These are phyloP conservation scores for Apostasia ramifera DNA, from an alignment of 106 monocot genomes.

Conservation along the genomic window DNA sequence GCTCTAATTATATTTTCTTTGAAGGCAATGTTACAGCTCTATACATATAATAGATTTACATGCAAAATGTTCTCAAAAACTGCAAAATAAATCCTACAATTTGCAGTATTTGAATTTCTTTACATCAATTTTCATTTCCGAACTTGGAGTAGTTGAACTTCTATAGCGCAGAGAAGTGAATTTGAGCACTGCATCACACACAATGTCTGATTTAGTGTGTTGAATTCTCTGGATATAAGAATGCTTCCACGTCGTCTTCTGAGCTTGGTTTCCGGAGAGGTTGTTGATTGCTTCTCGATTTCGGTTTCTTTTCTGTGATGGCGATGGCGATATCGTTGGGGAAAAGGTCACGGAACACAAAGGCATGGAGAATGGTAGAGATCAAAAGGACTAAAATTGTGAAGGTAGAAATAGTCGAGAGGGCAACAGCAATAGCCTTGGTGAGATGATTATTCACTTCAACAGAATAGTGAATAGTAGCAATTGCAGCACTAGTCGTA, in stretches of 20 bases:
- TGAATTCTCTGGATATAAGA: neutral
- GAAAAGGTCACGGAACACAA: constrained; percentile 61
- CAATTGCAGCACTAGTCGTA: constrained; percentile 57
- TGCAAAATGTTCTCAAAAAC: no score
- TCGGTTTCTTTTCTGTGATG: constrained; percentile 38
- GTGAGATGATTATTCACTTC: constrained; percentile 43
- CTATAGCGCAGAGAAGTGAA: no score
- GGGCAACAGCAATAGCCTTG: constrained; percentile 21
- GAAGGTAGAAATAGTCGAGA: constrained; percentile 47
- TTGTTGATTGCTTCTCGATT: constrained; percentile 30
- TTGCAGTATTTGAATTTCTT: no score
- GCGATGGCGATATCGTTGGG: constrained; percentile 77
- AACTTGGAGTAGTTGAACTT: no score
- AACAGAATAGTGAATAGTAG: constrained; percentile 44
- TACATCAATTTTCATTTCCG: no score
- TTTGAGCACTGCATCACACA: neutral
- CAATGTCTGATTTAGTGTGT: neutral
- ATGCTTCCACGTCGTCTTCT: constrained; percentile 14
- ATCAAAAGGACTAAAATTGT: constrained; percentile 45
- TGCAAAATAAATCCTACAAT: no score
- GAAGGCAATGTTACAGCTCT: no score
- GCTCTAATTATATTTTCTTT: no score
- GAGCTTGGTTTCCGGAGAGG: constrained; percentile 17
- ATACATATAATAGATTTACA: no score
- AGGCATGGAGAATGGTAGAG: constrained; percentile 46